A percentile compares a stretch with the other conserved stretches of the same genome.
Evolutionary conservation across 2,329 filamentous ascomycete genomes (phyloP).

Genomic region (Ceratocystis lukuohia): DNA sequence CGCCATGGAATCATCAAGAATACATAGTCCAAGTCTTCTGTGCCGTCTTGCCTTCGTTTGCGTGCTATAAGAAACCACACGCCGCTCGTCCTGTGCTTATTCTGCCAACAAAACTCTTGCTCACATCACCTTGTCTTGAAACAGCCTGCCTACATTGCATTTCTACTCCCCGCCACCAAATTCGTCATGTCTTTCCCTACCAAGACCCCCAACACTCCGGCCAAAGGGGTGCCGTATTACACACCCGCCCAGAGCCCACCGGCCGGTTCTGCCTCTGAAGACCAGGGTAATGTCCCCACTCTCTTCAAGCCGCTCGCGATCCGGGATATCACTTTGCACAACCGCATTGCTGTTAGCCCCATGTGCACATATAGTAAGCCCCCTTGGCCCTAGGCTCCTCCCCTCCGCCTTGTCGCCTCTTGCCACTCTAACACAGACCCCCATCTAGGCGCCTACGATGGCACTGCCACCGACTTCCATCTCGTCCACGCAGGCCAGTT

Average conservation of each 20-base stretch:
- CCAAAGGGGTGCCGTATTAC: constrained; percentile 35
- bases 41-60: no score
- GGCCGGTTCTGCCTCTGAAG: constrained; percentile 30
- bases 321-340: constrained; percentile 39
- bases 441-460: constrained; percentile 37
- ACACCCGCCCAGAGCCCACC: constrained; percentile 41
- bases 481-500: constrained; percentile 71
- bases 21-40: no score
- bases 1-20: no score
- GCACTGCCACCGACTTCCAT: constrained; percentile 70
- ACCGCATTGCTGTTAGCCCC: constrained; percentile 45
- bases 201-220: constrained; percentile 24
- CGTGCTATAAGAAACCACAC: no score
- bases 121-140: not conserved
- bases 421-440: not conserved
- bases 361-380: constrained; percentile 36
- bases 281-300: constrained; percentile 32
- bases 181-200: not conserved
- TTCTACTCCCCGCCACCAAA: not conserved
- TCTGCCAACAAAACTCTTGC: not conserved
- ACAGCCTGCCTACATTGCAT: no score
- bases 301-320: constrained; percentile 44
- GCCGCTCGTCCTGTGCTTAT: not conserved
- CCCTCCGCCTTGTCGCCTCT: not conserved
- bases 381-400: not conserved